These are phyloP conservation scores for Diaporthe velutina DNA, from an alignment of 2,329 filamentous ascomycete species.

Conservation along the genomic window DNA sequence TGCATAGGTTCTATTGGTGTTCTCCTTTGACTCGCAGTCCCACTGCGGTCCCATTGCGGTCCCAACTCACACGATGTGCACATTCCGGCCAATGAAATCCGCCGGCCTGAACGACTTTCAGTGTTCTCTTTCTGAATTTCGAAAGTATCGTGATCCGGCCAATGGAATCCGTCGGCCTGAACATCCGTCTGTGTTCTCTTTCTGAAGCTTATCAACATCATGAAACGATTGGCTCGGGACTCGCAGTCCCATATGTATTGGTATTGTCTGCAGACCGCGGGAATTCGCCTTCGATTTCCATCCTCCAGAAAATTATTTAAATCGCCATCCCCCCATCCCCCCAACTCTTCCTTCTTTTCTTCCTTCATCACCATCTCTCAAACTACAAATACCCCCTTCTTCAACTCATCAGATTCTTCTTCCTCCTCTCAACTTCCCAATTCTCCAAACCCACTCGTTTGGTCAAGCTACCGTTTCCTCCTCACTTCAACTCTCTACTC, in stretches of 20 bases:
- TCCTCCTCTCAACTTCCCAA: background rate
- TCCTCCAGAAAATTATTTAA: background rate
- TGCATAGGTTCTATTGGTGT: background rate
- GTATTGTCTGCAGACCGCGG: background rate
- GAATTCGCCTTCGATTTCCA: background rate
- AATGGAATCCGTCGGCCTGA: background rate
- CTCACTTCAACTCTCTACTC: background rate
- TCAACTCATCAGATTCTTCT: background rate
- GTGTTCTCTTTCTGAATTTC: background rate
- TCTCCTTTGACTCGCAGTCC: background rate
- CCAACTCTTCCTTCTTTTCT: background rate
- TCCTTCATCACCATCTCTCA: background rate
- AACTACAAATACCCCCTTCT: background rate
- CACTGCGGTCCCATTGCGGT: background rate
- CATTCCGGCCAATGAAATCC: background rate
- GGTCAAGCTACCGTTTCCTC: background rate
- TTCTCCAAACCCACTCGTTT: background rate
- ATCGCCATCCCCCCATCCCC: background rate
- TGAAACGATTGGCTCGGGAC: background rate
- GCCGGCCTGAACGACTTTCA: background rate
- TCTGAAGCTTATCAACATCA: background rate
- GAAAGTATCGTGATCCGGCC: too few relatives aligned
- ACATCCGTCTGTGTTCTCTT: background rate
- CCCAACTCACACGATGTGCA: background rate
- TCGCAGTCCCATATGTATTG: background rate